Evolutionary conservation across 352 stramenopile genomes (phyloP).

Genomic region (Stephanocyclus meneghinianus): DNA sequence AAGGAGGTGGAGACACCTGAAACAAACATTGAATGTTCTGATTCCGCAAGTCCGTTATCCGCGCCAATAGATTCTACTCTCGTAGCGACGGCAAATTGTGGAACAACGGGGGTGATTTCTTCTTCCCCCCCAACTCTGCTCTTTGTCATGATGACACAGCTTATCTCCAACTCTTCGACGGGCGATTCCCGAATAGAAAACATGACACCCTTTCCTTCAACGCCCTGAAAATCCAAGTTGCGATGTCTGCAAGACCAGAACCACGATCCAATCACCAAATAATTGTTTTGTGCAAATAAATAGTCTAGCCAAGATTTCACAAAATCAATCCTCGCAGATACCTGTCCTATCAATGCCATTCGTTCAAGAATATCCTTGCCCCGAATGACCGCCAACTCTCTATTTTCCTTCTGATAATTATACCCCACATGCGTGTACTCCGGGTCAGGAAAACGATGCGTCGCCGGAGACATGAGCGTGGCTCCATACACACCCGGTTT

Average conservation of each 20-base stretch:
- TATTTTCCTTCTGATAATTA: slow-evolving; percentile 19
- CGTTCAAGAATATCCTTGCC: slow-evolving; percentile 3
- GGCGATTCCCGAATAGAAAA: not conserved
- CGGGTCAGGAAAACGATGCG: not conserved
- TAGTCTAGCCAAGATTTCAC: slow-evolving; percentile 19
- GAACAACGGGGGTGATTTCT: too few species aligned
- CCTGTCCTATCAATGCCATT: slow-evolving; percentile 15
- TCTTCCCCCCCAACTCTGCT: too few species aligned
- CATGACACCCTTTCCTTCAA: slow-evolving; percentile 31
- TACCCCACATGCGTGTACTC: slow-evolving; percentile 15
- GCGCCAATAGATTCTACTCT: too few species aligned
- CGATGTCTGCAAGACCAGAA: slow-evolving; percentile 34
- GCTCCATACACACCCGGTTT: slow-evolving; percentile 11
- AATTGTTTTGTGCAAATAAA: slow-evolving; percentile 10
- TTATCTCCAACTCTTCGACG: too few species aligned
- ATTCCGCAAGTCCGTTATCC: too few species aligned
- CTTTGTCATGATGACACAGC: too few species aligned
- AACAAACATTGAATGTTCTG: too few species aligned
- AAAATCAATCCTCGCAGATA: not conserved
- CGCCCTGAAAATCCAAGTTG: slow-evolving; percentile 29
- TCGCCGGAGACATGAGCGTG: slow-evolving; percentile 2
- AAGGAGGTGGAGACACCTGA: too few species aligned
- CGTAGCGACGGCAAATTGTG: too few species aligned
- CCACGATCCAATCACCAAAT: slow-evolving; percentile 21
- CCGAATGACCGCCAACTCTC: slow-evolving; percentile 1